Percentiles rank a stretch among this genome's conserved stretches.
phyloP scores from a whole-genome alignment of 345 rosid genomes.

The Laguncularia racemosa region DNA sequence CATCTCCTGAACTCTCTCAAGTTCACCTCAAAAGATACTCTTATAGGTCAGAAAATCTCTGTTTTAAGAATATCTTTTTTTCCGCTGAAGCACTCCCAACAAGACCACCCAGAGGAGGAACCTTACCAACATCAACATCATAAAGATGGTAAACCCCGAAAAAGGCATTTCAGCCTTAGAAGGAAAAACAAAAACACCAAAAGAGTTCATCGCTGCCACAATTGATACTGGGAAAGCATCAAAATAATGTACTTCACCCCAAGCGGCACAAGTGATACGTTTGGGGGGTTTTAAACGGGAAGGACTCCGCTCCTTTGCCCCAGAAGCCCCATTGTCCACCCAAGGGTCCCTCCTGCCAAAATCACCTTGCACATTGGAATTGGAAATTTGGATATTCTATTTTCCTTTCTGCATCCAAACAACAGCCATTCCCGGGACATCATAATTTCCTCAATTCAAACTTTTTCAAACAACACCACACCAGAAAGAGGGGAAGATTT shows the following conservation, averaged over 20 bases:
- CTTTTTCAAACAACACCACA: constrained; percentile 30
- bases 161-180: constrained; percentile 65
- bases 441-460: constrained; percentile 35
- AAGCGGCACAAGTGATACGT: constrained; percentile 27
- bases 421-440: constrained; percentile 34
- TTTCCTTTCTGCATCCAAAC: constrained; percentile 48
- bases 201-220: constrained; percentile 32
- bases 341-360: constrained; percentile 48
- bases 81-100: constrained; percentile 73
- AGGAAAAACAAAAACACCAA: constrained; percentile 33
- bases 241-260: constrained; percentile 44
- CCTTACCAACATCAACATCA: constrained; percentile 67
- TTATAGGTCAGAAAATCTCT: constrained; percentile 88
- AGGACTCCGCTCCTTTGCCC: constrained; percentile 38
- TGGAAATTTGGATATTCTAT: constrained; percentile 33
- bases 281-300: too few species aligned
- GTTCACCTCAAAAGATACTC: constrained; percentile 99
- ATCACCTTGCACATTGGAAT: constrained; percentile 36
- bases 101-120: constrained; percentile 57
- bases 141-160: constrained; percentile 53
- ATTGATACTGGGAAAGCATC: constrained; percentile 30
- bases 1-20: constrained; percentile 91
- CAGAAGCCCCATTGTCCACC: constrained; percentile 57
- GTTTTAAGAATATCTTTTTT: constrained; percentile 66
- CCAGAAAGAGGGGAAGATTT: constrained; percentile 47